A percentile compares a stretch with the other conserved stretches of the same genome.
Evolutionary conservation across 441 rosid genomes (phyloP).

Genomic region (Flueggea neowawraea): DNA sequence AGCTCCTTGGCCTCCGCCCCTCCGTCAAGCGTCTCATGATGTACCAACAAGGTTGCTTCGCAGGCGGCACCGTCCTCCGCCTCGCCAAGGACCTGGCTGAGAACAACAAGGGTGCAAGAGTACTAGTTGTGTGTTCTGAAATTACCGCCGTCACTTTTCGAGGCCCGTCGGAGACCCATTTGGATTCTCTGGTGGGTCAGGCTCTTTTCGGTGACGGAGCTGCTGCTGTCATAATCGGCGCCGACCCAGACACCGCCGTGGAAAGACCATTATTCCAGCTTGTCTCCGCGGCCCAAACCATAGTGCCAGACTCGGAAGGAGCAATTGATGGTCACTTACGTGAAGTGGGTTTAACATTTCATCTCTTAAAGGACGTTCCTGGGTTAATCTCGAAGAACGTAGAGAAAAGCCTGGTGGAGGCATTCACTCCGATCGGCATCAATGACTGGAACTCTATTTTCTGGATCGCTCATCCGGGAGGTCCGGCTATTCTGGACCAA

Average conservation of each 20-base stretch:
- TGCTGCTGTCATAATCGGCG: constrained; percentile 40
- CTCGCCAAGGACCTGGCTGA: constrained; percentile 56
- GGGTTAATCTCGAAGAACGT: too few species aligned
- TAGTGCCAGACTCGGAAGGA: too few species aligned
- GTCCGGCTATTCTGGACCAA: constrained; percentile 17
- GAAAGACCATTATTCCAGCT: too few species aligned
- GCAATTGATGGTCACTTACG: too few species aligned
- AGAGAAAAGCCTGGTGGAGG: too few species aligned
- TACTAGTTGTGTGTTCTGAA: constrained; percentile 53
- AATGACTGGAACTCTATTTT: too few species aligned
- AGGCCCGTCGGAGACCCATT: constrained; percentile 43
- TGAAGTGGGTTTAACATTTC: too few species aligned
- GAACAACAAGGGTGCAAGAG: constrained; percentile 53
- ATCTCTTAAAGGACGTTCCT: too few species aligned
- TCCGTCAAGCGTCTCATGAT: constrained; percentile 55
- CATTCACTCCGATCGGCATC: too few species aligned
- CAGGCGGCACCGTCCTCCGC: constrained; percentile 54
- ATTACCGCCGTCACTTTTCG: constrained; percentile 49
- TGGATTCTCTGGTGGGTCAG: constrained; percentile 53
- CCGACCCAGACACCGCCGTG: too few species aligned
- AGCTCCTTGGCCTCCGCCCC: constrained; percentile 49
- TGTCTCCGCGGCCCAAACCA: too few species aligned
- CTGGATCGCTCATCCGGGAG: too few species aligned
- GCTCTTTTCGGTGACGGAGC: constrained; percentile 58
- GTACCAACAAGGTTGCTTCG: constrained; percentile 60